phyloP scores from a whole-genome alignment of 495 filamentous ascomycete species.

The Friedmanniomyces simplex region DNA sequence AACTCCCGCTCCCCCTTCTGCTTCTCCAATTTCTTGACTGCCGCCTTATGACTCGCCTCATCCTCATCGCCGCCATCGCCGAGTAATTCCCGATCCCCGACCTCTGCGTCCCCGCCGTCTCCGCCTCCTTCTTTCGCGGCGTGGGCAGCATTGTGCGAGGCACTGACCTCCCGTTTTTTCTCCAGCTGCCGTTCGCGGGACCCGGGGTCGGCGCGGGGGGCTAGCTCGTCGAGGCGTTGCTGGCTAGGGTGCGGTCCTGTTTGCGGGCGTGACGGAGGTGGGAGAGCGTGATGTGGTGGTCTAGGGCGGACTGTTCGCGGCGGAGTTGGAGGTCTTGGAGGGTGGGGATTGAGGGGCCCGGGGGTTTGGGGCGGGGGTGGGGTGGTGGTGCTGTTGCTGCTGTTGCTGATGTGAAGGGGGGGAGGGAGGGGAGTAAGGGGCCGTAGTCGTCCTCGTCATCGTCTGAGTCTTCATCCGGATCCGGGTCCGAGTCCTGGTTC shows the following conservation, averaged over 20 bases:
- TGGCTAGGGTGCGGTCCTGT: conserved; percentile 48
- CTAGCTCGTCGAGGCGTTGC: conserved; percentile 63
- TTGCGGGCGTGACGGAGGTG: conserved; percentile 49
- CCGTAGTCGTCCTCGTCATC: conserved; percentile 58
- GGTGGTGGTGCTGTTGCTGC: not conserved
- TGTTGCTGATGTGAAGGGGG: conserved; percentile 7
- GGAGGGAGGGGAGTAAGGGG: conserved; percentile 48
- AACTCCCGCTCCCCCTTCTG: conserved; percentile 57
- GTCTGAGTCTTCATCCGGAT: conserved; percentile 37
- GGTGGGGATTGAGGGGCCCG: conserved; percentile 64
- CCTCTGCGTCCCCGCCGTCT: conserved; percentile 36
- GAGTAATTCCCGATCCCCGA: conserved; percentile 51
- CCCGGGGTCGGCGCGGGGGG: conserved; percentile 73
- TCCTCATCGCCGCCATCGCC: conserved; percentile 52
- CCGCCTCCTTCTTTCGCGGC: conserved; percentile 44
- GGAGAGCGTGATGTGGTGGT: conserved; percentile 38
- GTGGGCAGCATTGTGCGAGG: conserved; percentile 45
- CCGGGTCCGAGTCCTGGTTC: no score
- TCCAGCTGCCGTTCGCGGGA: conserved; percentile 78
- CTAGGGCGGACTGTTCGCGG: conserved; percentile 48
- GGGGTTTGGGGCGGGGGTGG: no score
- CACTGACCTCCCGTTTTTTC: conserved; percentile 56
- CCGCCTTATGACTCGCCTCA: conserved; percentile 46
- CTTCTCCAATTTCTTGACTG: conserved; percentile 43
- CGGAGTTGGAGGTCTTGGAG: conserved; percentile 63